A percentile compares a stretch with the other conserved stretches of the same genome.
These are phyloP conservation scores for Camelina sativa DNA, from an alignment of 345 rosid species.

Conservation along the genomic window DNA sequence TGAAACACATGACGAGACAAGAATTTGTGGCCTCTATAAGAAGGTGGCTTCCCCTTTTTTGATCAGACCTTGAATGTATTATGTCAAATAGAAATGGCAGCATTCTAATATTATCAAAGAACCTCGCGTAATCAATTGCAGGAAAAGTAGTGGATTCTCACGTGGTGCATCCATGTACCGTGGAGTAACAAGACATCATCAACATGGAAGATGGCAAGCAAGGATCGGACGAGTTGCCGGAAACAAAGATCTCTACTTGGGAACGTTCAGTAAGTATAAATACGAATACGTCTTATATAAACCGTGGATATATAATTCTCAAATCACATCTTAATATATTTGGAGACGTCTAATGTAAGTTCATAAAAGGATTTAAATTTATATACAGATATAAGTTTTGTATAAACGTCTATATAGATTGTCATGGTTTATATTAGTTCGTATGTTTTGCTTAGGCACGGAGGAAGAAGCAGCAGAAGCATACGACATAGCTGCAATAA, in stretches of 20 bases:
- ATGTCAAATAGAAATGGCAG: neutral
- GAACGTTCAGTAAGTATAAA: conserved; percentile 84
- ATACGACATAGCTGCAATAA: conserved; percentile 97
- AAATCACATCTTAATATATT: neutral
- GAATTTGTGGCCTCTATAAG: conserved; percentile 96
- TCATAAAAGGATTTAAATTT: neutral
- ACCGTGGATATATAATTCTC: neutral
- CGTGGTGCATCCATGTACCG: conserved; percentile 99
- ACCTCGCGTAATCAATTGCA: conserved; percentile 32
- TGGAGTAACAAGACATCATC: conserved; percentile 99
- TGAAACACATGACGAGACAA: conserved; percentile 99
- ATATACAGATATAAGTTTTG: neutral
- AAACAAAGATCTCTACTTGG: conserved; percentile 97
- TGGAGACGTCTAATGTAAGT: neutral
- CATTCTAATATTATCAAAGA: conserved; percentile 13
- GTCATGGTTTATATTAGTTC: conserved; percentile 4
- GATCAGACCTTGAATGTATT: neutral
- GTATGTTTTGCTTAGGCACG: conserved; percentile 56
- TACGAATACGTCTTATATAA: neutral
- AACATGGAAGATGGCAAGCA: conserved; percentile 99
- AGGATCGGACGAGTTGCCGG: conserved; percentile 99
- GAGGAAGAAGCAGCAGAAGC: conserved; percentile 99
- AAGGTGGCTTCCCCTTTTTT: conserved; percentile 52
- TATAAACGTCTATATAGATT: neutral
- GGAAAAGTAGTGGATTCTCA: conserved; percentile 99